A percentile compares a stretch with the other conserved stretches of the same genome.
Conservation (phyloP, 2,329 filamentous ascomycete species). For the Clarireedia monteithiana region DNA sequence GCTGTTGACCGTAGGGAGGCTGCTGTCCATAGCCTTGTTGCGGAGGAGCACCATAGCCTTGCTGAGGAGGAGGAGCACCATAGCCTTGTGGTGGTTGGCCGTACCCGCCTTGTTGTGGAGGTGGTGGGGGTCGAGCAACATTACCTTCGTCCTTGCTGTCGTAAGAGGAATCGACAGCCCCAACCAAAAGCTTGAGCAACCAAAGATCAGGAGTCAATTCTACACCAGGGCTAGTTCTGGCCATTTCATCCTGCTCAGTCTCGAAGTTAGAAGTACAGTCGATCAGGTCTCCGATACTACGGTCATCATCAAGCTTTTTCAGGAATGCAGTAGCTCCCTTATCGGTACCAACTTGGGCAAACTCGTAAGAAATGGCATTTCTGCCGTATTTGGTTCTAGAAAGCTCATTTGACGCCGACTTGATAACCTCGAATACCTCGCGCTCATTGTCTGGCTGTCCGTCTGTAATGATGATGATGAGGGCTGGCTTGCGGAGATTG, state of each 20-base stretch:
- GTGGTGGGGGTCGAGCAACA: conserved; percentile 1
- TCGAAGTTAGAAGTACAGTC: conserved; percentile 9
- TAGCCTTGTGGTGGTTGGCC: conserved; percentile 14
- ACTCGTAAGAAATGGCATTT: conserved; percentile 8
- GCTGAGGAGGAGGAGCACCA: not conserved
- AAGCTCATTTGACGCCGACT: not conserved
- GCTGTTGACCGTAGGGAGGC: conserved; percentile 15
- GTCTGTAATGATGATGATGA: conserved; percentile 6
- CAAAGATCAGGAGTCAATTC: conserved; percentile 3
- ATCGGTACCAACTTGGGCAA: conserved; percentile 5
- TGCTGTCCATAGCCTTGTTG: conserved; percentile 16
- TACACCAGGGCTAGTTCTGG: not conserved
- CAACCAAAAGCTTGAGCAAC: conserved; percentile 51
- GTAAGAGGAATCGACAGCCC: conserved; percentile 58
- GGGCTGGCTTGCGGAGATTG: not conserved
- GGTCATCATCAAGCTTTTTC: conserved; percentile 4
- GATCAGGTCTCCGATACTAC: conserved; percentile 2
- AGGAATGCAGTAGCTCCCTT: conserved; percentile 1
- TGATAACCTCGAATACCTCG: conserved; percentile 4
- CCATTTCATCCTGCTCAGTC: conserved; percentile 7
- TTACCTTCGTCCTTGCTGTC: conserved; percentile 52
- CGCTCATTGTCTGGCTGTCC: conserved; percentile 8
- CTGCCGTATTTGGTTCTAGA: conserved; percentile 1
- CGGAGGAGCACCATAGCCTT: conserved; percentile 21
- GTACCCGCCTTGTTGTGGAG: conserved; percentile 16